These are phyloP conservation scores for Phytophthora vignae DNA, from an alignment of 352 stramenopile genomes.

Conservation along the genomic window DNA sequence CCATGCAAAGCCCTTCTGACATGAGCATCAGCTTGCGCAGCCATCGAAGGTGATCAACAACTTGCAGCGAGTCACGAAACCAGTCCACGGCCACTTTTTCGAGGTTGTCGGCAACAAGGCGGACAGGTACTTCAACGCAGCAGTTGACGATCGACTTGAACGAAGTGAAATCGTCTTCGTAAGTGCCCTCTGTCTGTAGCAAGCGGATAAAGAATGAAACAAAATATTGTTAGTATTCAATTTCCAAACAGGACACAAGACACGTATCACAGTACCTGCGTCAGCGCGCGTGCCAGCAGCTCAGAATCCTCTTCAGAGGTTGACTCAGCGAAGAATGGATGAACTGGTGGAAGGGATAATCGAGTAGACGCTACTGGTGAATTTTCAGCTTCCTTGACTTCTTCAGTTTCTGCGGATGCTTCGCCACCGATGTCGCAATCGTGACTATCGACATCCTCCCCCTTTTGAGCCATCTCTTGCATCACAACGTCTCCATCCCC, in stretches of 20 bases:
- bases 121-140: slow-evolving; percentile 52
- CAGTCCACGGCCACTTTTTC: slow-evolving; percentile 56
- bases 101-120: slow-evolving; percentile 46
- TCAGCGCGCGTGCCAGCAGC: slow-evolving; percentile 26
- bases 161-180: slow-evolving; percentile 35
- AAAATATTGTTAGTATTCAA: not conserved
- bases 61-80: slow-evolving; percentile 48
- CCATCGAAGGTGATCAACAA: slow-evolving; percentile 66
- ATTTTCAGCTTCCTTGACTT: not conserved
- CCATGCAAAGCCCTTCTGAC: slow-evolving; percentile 76
- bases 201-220: not conserved
- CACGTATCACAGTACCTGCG: slow-evolving; percentile 18
- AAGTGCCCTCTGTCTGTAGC: slow-evolving; percentile 14
- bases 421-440: slow-evolving; percentile 8
- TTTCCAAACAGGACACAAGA: not conserved
- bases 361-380: slow-evolving; percentile 5
- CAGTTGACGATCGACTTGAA: slow-evolving; percentile 55
- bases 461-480: slow-evolving; percentile 9
- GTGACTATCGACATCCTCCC: not conserved
- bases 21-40: slow-evolving; percentile 76
- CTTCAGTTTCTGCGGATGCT: not conserved
- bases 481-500: slow-evolving; percentile 22
- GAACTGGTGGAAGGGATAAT: slow-evolving; percentile 35
- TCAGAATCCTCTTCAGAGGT: slow-evolving; percentile 29
- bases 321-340: slow-evolving; percentile 41